Base-by-base conservation (phyloP, 495 filamentous ascomycete genomes). In the Penicillium cinerascens region DNA sequence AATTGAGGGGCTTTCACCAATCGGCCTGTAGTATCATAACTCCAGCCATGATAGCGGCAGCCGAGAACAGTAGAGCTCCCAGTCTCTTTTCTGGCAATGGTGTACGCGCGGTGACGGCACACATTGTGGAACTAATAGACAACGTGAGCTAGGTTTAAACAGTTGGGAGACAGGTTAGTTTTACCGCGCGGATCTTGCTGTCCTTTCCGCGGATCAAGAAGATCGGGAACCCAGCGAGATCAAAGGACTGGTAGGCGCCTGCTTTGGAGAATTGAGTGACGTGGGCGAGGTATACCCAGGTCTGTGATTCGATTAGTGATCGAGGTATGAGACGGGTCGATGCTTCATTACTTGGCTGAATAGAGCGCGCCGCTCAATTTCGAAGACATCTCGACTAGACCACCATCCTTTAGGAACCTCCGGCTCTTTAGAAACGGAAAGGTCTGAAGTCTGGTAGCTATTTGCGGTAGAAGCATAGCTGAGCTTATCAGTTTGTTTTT, bases 21-120 rank as follows among this genome's bases (percentile, higher is more conserved):
- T 29, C 76, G 71, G 16, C 83, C 82, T 38, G 62, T 71, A 5
- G 75, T 72, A 47, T 80, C 76, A 52, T 84, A 85, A 35, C 75
- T 78, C 82, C 83, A 86, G 21, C 82, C 82, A 61, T 86, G 83
- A 54, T 84, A 86, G 39, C 77, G 70, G 62, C 82, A 86, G 2
- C 72, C 65, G 11, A 85, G 69, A 7, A 83, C 73, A 8, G 69
- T 72, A 16, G 78, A 72, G 25, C 65, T 70, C 2, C 82, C 82
- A 4, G 60, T 60, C 29, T 79, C 70, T 29, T 75, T 77, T n/a
- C 66, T 69, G 15, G 78, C 75, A 25, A 84, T 71, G 1, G 78
- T 76, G 60, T 78, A 83, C 33, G 81, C 80, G 20, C 80, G 71
- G 56, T 84, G 81, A 4, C 81, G 69, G 55, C 81, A 84, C 1